phyloP scores from a whole-genome alignment of 768 basidiomycete species.

The Mycena capillaripes region DNA sequence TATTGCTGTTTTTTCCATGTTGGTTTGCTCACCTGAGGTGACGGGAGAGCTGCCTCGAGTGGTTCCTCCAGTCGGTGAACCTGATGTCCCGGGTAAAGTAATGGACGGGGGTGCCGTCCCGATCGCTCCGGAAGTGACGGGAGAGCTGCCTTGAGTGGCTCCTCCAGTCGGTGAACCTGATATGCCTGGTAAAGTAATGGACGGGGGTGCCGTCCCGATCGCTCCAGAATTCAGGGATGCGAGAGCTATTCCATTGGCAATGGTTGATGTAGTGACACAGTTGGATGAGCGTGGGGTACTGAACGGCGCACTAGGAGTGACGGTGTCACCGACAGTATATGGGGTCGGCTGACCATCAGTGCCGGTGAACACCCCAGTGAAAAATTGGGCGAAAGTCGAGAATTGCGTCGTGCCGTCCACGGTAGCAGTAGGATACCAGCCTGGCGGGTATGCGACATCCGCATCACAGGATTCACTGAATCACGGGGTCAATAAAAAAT shows the following conservation, averaged over 20 bases:
- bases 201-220: slow-evolving; percentile 11
- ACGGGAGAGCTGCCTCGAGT: background rate
- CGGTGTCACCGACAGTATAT: slow-evolving; percentile 57
- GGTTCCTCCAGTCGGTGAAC: background rate
- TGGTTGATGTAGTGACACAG: slow-evolving; percentile 53
- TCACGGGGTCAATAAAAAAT: background rate
- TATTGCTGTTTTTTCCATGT: too few relatives aligned
- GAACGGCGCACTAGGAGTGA: slow-evolving; percentile 52
- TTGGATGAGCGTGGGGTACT: slow-evolving; percentile 56
- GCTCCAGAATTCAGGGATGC: slow-evolving; percentile 25
- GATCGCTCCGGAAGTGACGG: background rate
- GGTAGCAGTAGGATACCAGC: slow-evolving; percentile 59
- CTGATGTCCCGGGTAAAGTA: background rate
- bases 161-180: background rate
- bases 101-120: slow-evolving; percentile 12
- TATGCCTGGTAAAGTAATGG: background rate
- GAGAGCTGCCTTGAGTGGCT: background rate
- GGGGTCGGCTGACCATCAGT: slow-evolving; percentile 37
- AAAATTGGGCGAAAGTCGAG: slow-evolving; percentile 60
- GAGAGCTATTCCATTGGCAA: slow-evolving; percentile 55
- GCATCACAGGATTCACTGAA: slow-evolving; percentile 58
- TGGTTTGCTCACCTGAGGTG: background rate
- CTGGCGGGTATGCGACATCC: slow-evolving; percentile 62
- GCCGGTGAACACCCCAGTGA: slow-evolving; percentile 51
- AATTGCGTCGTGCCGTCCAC: slow-evolving; percentile 53